Evolutionary conservation across 768 basidiomycete species (phyloP), one percentile per base, ranked within the genome.

Genomic region (Clitopilus hobsonii): DNA sequence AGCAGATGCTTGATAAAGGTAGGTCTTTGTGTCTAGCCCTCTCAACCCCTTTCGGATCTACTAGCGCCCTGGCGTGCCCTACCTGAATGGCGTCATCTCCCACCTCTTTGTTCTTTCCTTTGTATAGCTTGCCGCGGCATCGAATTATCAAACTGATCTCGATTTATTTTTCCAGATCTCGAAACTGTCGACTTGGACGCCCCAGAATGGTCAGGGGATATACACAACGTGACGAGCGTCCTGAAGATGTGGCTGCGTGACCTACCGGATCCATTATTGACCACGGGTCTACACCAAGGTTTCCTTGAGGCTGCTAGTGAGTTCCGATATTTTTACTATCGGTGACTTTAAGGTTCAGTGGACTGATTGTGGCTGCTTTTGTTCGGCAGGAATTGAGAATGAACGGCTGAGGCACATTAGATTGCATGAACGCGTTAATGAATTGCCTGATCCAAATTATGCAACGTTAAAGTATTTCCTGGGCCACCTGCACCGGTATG

Each of bases 381-480:
- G 47, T 45, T 53, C 14, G 61, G 52, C 61, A 94, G 89, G 86
- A 66, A 90, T 90, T 58, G 97, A 98, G 53, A 97, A 96, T 64
- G 95, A 97, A 61, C 85, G 96, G 51, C 74, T 98, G 60, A 83
- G 96, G 56, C 96, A 98, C 64, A 98, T 99, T 59, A 85, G 95
- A 50, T 74, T 98, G 52, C 97, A 99, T 65, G 97, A 98, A 66
- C 86, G 94, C 47, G 94, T 99, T 47, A 99, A 99, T 64, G 96
- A 98, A 60, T 79, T 99, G 52, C 96, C 97, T 11, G 97, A 99
- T 71, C 83, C 97, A n/a, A 98, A 98, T 70, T 99, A 99, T 65
- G 92, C 97, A 1, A 96, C 96, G 1, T 77, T 98, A 51, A 98
- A 98, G 67, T 97, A 82, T 69, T 89, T 98, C 69, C 78, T 99